Conservation (phyloP, 768 basidiomycete genomes). For the Kwoniella dejecticola region DNA sequence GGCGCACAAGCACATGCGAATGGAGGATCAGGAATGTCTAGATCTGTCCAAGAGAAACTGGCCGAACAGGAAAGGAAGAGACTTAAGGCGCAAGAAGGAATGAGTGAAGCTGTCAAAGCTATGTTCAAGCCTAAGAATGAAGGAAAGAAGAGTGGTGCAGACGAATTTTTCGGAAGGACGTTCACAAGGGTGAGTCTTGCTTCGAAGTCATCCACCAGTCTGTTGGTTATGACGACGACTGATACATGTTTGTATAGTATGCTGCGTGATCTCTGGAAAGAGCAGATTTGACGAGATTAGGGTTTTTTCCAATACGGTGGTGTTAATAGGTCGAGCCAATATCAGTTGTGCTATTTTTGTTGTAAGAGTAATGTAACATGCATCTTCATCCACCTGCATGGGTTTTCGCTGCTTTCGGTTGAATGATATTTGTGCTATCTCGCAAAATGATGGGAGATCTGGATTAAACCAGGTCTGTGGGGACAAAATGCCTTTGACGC, state of each 20-base stretch:
- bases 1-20: no score
- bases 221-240: not conserved
- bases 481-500: not conserved
- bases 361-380: no score
- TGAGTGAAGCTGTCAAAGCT: slow-evolving; percentile 84
- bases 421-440: no score
- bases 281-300: no score
- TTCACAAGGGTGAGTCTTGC: slow-evolving; percentile 75
- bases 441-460: no score
- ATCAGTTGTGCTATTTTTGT: no score
- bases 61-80: slow-evolving; percentile 80
- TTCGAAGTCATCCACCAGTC: not conserved
- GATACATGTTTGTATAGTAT: not conserved
- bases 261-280: no score
- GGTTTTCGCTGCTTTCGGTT: no score
- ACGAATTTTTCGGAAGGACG: slow-evolving; percentile 87
- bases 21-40: slow-evolving; percentile 57
- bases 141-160: slow-evolving; percentile 63
- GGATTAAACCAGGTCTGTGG: not conserved
- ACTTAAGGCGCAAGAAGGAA: slow-evolving; percentile 63
- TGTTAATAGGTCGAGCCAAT: no score
- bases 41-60: slow-evolving; percentile 70
- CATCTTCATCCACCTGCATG: no score
- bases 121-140: slow-evolving; percentile 65
- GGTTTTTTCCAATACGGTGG: no score